phyloP scores from a whole-genome alignment of 2,329 filamentous ascomycete species.

The Septoria linicola region DNA sequence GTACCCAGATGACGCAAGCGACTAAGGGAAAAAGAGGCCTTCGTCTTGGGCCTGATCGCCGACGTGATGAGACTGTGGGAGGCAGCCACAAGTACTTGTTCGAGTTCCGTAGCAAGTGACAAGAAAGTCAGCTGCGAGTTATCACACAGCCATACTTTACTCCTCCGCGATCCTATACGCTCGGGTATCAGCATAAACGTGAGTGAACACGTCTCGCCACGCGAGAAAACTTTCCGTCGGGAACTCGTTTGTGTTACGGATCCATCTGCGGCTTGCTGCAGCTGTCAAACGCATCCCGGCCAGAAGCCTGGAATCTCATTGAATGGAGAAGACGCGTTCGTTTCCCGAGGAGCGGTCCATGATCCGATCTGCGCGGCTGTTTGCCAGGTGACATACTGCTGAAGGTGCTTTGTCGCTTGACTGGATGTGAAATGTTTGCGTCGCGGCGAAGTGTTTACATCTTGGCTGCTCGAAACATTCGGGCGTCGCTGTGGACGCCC shows the following conservation, averaged over 20 bases:
- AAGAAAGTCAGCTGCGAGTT: slow-evolving; percentile 7
- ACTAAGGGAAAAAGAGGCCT: no score
- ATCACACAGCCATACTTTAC: slow-evolving; percentile 17
- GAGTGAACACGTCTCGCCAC: slow-evolving; percentile 18
- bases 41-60: not conserved
- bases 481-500: no score
- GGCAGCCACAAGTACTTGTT: not conserved
- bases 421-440: no score
- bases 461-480: no score
- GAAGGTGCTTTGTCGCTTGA: no score
- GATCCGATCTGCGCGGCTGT: no score
- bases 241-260: slow-evolving; percentile 17
- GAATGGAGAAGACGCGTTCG: not conserved
- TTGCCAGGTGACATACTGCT: no score
- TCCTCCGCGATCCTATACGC: slow-evolving; percentile 14
- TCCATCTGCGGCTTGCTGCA: slow-evolving; percentile 23
- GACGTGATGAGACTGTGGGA: not conserved
- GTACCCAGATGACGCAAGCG: slow-evolving; percentile 11
- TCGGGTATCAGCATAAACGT: slow-evolving; percentile 23
- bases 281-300: slow-evolving; percentile 21
- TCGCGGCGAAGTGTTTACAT: no score
- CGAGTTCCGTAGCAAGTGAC: not conserved
- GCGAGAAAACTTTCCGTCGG: slow-evolving; percentile 17
- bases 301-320: not conserved
- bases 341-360: no score